These are phyloP conservation scores for Tetrapisispora fleetii DNA, from an alignment of 805 yeast genomes.

Conservation along the genomic window DNA sequence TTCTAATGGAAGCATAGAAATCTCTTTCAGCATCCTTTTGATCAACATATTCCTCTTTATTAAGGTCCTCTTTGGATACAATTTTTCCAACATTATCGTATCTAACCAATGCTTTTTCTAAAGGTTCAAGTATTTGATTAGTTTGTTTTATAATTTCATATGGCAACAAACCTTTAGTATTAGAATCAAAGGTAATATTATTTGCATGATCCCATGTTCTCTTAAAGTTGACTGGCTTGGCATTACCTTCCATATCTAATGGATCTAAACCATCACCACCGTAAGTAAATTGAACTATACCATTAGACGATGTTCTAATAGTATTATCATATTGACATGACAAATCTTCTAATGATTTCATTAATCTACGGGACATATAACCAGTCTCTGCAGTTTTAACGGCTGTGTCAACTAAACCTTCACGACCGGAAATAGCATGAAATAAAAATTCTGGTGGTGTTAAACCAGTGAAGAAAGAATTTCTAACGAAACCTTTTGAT, in stretches of 20 bases:
- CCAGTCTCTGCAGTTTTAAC: conserved; percentile 99
- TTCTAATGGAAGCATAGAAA: conserved; percentile 67
- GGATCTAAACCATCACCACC: conserved; percentile 99
- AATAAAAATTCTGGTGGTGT: conserved; percentile 94
- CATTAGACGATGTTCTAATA: conserved; percentile 89
- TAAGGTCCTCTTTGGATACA: conserved; percentile 36
- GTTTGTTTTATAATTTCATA: conserved; percentile 51
- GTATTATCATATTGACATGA: conserved; percentile 90
- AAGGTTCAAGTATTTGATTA: conserved; percentile 47
- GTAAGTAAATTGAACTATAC: conserved; percentile 93
- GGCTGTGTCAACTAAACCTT: conserved; percentile 98
- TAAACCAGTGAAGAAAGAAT: conserved; percentile 88
- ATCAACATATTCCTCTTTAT: conserved; percentile 60
- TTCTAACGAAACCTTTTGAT: conserved; percentile 94
- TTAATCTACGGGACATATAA: conserved; percentile 93
- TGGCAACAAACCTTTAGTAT: conserved; percentile 54
- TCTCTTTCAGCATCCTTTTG: conserved; percentile 80
- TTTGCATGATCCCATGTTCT: conserved; percentile 92
- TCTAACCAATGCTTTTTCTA: conserved; percentile 51
- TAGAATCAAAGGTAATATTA: conserved; percentile 54
- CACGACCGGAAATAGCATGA: conserved; percentile 99
- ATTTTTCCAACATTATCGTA: conserved; percentile 62
- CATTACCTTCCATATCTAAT: conserved; percentile 98
- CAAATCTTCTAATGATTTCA: conserved; percentile 95
- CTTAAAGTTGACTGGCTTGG: conserved; percentile 84